These are phyloP conservation scores for Sugiyamaella pinicola DNA, from an alignment of 1,139 yeast species.

Conservation along the genomic window DNA sequence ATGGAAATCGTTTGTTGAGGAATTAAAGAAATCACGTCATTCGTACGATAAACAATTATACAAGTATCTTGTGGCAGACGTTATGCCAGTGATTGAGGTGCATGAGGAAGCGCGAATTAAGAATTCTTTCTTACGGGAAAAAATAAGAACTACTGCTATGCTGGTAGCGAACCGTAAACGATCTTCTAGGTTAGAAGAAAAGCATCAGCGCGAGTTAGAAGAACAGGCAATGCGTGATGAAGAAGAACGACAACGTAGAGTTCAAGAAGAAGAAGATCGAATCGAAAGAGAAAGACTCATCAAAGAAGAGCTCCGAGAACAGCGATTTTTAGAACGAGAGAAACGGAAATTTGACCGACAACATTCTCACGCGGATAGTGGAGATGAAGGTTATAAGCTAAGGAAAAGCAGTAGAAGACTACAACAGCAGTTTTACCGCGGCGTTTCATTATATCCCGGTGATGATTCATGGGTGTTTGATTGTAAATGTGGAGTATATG, in stretches of 20 bases:
- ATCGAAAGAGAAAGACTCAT: conserved; percentile 15
- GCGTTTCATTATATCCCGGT: background rate
- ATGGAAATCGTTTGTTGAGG: conserved; percentile 37
- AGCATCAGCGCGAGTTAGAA: conserved; percentile 29
- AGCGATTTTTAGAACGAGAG: conserved; percentile 23
- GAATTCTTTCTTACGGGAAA: conserved; percentile 33
- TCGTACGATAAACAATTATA: conserved; percentile 28
- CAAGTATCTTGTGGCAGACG: conserved; percentile 30
- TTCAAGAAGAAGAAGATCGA: conserved; percentile 27
- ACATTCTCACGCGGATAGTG: conserved; percentile 1
- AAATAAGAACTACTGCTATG: conserved; percentile 31
- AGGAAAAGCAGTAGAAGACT: conserved; percentile 16
- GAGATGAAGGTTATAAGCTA: background rate
- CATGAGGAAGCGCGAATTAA: conserved; percentile 35
- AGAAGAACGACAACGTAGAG: conserved; percentile 24
- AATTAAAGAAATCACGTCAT: conserved; percentile 29
- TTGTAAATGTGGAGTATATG: conserved; percentile 46
- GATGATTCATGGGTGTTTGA: conserved; percentile 46
- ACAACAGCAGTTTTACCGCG: conserved; percentile 1
- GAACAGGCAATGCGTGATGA: conserved; percentile 25
- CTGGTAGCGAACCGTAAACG: conserved; percentile 38
- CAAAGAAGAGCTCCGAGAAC: conserved; percentile 24
- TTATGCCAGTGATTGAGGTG: conserved; percentile 39
- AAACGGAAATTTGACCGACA: conserved; percentile 14
- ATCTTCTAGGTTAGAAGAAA: conserved; percentile 38